These are phyloP conservation scores for Camellia oleifera DNA, from an alignment of 179 eudicot species.

Conservation along the genomic window DNA sequence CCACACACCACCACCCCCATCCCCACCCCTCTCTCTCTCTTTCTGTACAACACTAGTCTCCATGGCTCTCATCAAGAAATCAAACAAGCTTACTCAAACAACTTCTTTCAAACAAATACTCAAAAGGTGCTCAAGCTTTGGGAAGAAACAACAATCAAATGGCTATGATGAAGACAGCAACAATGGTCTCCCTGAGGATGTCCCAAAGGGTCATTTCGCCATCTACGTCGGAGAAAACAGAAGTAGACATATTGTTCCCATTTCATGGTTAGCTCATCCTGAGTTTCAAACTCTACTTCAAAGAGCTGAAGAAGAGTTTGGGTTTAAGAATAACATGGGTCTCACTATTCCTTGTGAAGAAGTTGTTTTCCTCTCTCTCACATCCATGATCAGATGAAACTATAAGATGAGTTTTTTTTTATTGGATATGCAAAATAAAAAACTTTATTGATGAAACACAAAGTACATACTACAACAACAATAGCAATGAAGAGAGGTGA, in stretches of 20 bases:
- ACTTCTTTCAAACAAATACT: constrained; percentile 43
- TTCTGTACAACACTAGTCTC: neutral
- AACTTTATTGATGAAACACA: too few relatives aligned
- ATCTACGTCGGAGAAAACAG: constrained; percentile 66
- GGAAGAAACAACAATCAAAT: constrained; percentile 24
- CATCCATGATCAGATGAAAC: constrained; percentile 17
- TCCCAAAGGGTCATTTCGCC: constrained; percentile 73
- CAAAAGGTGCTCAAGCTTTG: constrained; percentile 55
- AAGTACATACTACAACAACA: too few relatives aligned
- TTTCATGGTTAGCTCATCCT: constrained; percentile 44
- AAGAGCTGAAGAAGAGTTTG: constrained; percentile 65
- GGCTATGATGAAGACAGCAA: constrained; percentile 1
- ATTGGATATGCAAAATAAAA: too few relatives aligned
- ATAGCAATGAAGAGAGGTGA: too few relatives aligned
- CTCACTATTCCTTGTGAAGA: constrained; percentile 69
- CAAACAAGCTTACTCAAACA: constrained; percentile 30
- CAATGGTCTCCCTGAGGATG: constrained; percentile 35
- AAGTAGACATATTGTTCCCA: constrained; percentile 57
- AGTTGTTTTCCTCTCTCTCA: constrained; percentile 38
- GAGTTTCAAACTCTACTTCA: constrained; percentile 49
- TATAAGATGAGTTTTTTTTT: too few relatives aligned
- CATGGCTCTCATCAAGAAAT: constrained; percentile 38
- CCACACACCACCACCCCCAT: constrained; percentile 18
- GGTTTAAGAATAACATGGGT: constrained; percentile 59
- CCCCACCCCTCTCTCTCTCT: neutral